Conservation (phyloP, 1,284 basidiomycete species). For the Sporisorium reilianum region DNA sequence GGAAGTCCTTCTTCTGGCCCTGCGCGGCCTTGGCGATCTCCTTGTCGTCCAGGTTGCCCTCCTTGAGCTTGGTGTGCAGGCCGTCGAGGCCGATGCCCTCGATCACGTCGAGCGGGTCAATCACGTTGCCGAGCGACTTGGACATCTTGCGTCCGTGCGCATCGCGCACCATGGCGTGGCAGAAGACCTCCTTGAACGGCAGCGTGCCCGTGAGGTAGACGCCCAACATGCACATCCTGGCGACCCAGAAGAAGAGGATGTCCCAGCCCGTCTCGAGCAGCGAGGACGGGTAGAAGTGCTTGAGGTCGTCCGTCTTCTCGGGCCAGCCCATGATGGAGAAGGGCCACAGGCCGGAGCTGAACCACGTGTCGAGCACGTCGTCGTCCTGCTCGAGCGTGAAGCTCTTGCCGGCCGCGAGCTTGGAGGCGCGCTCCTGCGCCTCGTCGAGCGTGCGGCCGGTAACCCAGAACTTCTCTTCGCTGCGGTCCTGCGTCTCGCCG, state of each 20-base stretch:
- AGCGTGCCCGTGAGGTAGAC: constrained; percentile 87
- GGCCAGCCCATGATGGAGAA: constrained; percentile 99
- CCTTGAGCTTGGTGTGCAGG: constrained; percentile 87
- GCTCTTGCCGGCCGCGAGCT: constrained; percentile 77
- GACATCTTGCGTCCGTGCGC: constrained; percentile 99
- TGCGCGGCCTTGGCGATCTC: constrained; percentile 91
- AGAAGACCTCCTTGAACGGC: constrained; percentile 97
- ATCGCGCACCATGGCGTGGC: constrained; percentile 99
- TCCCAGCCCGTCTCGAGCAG: constrained; percentile 99
- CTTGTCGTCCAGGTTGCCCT: constrained; percentile 93
- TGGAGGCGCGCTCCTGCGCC: constrained; percentile 82
- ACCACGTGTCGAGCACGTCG: constrained; percentile 99
- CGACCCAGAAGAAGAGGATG: constrained; percentile 99
- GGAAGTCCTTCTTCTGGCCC: constrained; percentile 99
- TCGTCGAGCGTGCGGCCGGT: constrained; percentile 85
- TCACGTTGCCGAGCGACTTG: constrained; percentile 97
- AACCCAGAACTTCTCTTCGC: constrained; percentile 75
- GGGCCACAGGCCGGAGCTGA: constrained; percentile 97
- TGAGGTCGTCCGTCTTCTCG: constrained; percentile 71
- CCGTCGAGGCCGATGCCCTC: constrained; percentile 84
- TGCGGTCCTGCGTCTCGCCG: constrained; percentile 77
- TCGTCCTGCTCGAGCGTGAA: constrained; percentile 93
- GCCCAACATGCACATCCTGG: constrained; percentile 96
- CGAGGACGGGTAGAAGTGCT: constrained; percentile 85
- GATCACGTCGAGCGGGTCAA: constrained; percentile 97